phyloP scores from a whole-genome alignment of 345 rosid species.

The Acer saccharum region DNA sequence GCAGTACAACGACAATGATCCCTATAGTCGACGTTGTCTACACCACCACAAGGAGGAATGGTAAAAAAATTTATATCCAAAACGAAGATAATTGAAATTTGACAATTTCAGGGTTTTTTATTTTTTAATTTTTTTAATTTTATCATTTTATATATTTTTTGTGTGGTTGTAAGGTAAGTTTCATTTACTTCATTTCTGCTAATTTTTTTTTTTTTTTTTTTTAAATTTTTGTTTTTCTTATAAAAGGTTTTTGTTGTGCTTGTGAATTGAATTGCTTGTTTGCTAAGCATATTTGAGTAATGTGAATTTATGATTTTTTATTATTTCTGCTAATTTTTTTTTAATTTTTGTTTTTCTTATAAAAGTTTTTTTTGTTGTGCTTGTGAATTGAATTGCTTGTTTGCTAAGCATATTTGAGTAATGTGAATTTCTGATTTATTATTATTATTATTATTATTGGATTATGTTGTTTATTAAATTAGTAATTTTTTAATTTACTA shows the following conservation, averaged over 20 bases:
- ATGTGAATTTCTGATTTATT: no score
- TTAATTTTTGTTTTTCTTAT: no score
- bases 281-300: neutral
- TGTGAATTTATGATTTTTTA: no score
- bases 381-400: no score
- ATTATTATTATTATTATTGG: neutral
- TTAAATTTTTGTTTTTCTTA: neutral
- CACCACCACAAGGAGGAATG: conserved; percentile 79
- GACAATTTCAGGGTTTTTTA: neutral
- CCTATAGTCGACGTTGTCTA: conserved; percentile 44
- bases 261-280: neutral
- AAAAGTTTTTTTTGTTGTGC: no score
- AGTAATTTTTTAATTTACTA: no score
- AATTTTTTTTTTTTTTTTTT: neutral
- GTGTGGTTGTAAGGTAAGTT: no score
- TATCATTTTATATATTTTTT: neutral
- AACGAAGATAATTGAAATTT: no score
- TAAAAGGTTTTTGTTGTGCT: neutral
- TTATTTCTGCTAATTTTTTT: no score
- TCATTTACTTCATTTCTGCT: neutral
- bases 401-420: no score
- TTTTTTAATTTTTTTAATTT: neutral
- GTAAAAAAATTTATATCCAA: conserved; percentile 27
- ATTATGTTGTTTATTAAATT: neutral
- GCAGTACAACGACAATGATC: conserved; percentile 47